A percentile compares a stretch with the other conserved stretches of the same genome.
phyloP scores from a whole-genome alignment of 306 rosid genomes.

The Castanea mollissima region DNA sequence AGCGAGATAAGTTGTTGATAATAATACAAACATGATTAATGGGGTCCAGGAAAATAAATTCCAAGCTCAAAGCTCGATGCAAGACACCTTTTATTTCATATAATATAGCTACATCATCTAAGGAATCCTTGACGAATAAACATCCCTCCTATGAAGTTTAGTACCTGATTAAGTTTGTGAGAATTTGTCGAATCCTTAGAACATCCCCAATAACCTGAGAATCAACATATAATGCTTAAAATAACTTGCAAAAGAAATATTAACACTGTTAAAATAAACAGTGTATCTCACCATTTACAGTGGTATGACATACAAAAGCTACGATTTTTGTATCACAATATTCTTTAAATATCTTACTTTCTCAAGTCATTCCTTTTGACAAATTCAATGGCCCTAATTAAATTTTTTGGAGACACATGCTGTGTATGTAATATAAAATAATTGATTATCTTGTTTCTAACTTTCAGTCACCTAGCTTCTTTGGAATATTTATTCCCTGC shows the following conservation, averaged over 20 bases:
- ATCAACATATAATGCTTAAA: background rate
- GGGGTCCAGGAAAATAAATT: background rate
- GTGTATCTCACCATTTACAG: background rate
- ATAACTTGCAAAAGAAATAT: background rate
- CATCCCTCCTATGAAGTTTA: background rate
- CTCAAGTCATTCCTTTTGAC: background rate
- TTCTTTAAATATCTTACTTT: background rate
- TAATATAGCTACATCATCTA: background rate
- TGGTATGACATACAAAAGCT: background rate
- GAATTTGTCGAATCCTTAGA: conserved; percentile 87
- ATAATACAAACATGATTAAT: background rate
- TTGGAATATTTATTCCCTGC: background rate
- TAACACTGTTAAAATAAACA: background rate
- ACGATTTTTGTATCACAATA: background rate
- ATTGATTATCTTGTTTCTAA: too few relatives aligned
- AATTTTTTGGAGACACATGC: too few relatives aligned
- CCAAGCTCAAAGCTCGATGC: background rate
- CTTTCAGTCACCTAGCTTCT: background rate
- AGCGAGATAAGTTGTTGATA: background rate
- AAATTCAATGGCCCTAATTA: too few relatives aligned
- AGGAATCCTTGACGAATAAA: background rate
- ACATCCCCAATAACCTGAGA: conserved; percentile 90
- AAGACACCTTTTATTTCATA: background rate
- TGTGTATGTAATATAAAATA: too few relatives aligned
- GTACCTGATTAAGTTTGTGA: conserved; percentile 89